These are phyloP conservation scores for Discostella stelligeroides DNA, from an alignment of 108 stramenopile species.

Conservation along the genomic window DNA sequence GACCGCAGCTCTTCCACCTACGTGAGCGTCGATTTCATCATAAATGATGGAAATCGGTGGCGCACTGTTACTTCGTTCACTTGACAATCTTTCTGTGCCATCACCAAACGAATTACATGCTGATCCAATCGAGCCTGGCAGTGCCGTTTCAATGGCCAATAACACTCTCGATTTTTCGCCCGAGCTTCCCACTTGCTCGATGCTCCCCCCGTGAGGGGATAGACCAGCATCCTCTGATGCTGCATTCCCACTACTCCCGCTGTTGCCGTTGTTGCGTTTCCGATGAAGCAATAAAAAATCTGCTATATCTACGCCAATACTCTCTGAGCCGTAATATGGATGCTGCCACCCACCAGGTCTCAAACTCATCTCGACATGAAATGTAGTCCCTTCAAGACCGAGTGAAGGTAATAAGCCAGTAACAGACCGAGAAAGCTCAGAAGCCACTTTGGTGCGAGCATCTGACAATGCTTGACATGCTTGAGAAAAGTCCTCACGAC, in stretches of 20 bases:
- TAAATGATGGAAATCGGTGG: slow-evolving; percentile 76
- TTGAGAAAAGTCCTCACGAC: slow-evolving; percentile 47
- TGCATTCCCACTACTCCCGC: not conserved
- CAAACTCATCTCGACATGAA: slow-evolving; percentile 50
- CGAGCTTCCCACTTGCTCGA: slow-evolving; percentile 72
- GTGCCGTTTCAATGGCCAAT: slow-evolving; percentile 74
- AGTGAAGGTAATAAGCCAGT: slow-evolving; percentile 61
- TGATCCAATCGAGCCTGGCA: slow-evolving; percentile 77
- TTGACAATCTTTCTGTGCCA: slow-evolving; percentile 8
- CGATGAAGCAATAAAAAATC: slow-evolving; percentile 66
- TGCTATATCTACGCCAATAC: slow-evolving; percentile 52
- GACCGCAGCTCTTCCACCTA: slow-evolving; percentile 82
- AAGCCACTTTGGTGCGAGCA: slow-evolving; percentile 50
- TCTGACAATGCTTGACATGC: slow-evolving; percentile 53
- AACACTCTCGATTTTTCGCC: slow-evolving; percentile 83
- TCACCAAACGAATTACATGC: slow-evolving; percentile 35
- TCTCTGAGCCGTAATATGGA: slow-evolving; percentile 41
- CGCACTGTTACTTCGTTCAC: not conserved
- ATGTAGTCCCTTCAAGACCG: slow-evolving; percentile 69
- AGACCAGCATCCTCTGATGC: not conserved
- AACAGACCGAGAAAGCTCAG: slow-evolving; percentile 56
- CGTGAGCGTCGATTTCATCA: slow-evolving; percentile 89
- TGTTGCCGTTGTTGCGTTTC: slow-evolving; percentile 11
- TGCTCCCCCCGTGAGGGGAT: slow-evolving; percentile 50
- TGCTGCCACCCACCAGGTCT: slow-evolving; percentile 42